Base-by-base conservation (phyloP, 257 asterid species). In the Apocynum venetum region DNA sequence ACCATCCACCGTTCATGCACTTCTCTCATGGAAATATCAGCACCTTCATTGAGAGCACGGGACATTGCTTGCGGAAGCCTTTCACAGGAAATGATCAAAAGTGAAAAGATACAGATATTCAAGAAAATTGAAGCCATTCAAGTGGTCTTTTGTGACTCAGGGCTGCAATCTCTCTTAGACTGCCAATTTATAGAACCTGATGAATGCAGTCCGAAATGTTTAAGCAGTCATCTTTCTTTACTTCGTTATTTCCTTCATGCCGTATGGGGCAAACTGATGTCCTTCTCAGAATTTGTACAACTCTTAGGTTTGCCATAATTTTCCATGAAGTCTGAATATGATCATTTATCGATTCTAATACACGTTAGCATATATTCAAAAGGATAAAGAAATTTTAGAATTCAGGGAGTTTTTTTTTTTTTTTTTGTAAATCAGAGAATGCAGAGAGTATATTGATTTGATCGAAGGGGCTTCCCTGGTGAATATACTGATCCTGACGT, bases 11-110 rank as follows among this genome's bases (percentile, higher is more conserved):
- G 68, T 1, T 80, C 74, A 17, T 80, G 74, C 70, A 31, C 75
- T 53, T 75, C 59, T 41, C 48, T n/a, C 73, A 80, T 47, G 35
- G 77, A 68, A 76, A 64, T 15, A 64, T 14, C n/a, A 9, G 12
- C 81, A 15, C 6, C 82, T 73, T 43, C 73, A 31, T 20, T 13
- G 3, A 35, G 2, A 0, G 15, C 41, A 61, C 68, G 43, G 68
- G 68, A 31, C 82, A 66, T 89, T 74, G 36, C 68, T 76, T 64
- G 70, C 0, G n/a, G 70, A 64, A 25, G 79, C 79, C 85, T 85
- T 84, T 89, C 89, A 85, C 40, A 67, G 74, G 70, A 64, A 14
- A 77, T 56, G 51, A 77, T 55, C 55, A 77, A 5, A 44, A 44
- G 40, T 55, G 51, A 57, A 47, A 49, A 57, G 11, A 70, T 46